Conservation (phyloP, 2,329 filamentous ascomycete species). For the Ceratocystis papillata region DNA sequence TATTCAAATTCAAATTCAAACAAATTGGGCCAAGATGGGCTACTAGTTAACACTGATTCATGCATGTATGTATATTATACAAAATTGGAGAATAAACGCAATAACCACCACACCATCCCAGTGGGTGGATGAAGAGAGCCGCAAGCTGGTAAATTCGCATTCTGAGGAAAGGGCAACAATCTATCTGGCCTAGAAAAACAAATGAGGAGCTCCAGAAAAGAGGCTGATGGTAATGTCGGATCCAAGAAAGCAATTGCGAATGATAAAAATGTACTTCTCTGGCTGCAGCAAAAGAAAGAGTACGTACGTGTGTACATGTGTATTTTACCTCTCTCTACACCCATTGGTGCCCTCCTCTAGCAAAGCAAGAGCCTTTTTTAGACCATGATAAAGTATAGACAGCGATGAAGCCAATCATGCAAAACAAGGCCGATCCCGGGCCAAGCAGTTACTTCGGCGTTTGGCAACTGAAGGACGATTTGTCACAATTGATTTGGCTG, state of each 20-base stretch:
- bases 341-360: background rate
- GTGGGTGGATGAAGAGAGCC: background rate
- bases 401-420: background rate
- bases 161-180: background rate
- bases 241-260: background rate
- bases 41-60: no score
- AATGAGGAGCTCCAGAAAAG: background rate
- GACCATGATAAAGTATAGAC: background rate
- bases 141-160: background rate
- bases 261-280: background rate
- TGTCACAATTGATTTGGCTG: background rate
- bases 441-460: conserved; percentile 3
- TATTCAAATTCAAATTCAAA: no score
- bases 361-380: conserved; percentile 1
- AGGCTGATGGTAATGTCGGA: background rate
- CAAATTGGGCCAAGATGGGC: no score
- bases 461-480: background rate
- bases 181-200: background rate
- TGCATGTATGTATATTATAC: no score
- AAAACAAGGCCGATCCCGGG: conserved; percentile 8
- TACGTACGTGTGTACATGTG: conserved; percentile 1
- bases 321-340: background rate
- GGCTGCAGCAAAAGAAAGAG: background rate
- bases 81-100: background rate
- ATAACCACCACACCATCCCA: background rate